These are phyloP conservation scores for Solanum pimpinellifolium DNA, from an alignment of 257 asterid species.

Conservation along the genomic window DNA sequence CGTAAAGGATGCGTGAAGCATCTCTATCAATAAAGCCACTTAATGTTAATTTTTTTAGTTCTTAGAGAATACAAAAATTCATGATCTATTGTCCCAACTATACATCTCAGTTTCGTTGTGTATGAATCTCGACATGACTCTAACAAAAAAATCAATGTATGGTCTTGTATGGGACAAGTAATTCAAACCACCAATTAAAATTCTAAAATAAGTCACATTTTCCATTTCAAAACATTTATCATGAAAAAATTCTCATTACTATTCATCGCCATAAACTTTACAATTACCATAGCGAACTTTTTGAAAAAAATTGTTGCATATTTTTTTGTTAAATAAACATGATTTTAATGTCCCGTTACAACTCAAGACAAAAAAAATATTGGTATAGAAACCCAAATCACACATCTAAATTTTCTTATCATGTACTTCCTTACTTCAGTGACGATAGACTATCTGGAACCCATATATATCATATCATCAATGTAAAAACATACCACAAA, in stretches of 20 bases:
- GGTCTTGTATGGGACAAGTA: not conserved
- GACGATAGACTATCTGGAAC: not conserved
- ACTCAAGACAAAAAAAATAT: not conserved
- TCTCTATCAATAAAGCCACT: too few species aligned
- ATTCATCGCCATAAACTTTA: not conserved
- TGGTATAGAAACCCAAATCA: not conserved
- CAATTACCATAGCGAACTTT: not conserved
- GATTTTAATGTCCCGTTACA: not conserved
- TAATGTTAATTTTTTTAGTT: too few species aligned
- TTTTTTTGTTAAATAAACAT: too few species aligned
- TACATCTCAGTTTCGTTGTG: not conserved
- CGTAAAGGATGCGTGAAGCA: too few species aligned
- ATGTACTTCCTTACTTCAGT: not conserved
- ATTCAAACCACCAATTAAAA: not conserved
- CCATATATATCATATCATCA: too few species aligned
- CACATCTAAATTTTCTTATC: not conserved
- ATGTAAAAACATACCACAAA: too few species aligned
- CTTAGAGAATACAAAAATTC: too few species aligned
- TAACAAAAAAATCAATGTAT: not conserved
- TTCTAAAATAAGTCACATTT: not conserved
- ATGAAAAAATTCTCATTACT: not conserved
- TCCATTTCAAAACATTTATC: not conserved
- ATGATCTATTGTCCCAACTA: too few species aligned
- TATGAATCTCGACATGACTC: not conserved
- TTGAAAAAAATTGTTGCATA: not conserved